A percentile compares a stretch with the other conserved stretches of the same genome.
Conservation (phyloP, 1,284 basidiomycete genomes). For the Trichosporon sp. region DNA sequence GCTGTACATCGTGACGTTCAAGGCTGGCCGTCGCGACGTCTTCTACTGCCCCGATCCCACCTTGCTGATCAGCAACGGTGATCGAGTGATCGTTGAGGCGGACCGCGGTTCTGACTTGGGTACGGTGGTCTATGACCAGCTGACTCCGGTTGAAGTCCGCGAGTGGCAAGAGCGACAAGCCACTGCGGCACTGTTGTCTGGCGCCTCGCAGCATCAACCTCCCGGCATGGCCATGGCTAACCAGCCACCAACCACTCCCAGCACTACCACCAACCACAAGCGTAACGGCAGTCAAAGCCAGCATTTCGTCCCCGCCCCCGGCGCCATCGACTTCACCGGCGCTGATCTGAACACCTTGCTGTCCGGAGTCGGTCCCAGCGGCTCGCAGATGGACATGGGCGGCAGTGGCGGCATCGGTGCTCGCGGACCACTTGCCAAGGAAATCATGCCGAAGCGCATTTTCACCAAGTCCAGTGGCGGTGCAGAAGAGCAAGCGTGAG, state of each 20-base stretch:
- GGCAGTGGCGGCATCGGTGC: constrained; percentile 26
- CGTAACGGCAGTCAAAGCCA: constrained; percentile 14
- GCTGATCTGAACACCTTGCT: constrained; percentile 37
- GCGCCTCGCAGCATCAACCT: constrained; percentile 45
- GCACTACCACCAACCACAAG: constrained; percentile 5
- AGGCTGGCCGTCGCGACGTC: constrained; percentile 88
- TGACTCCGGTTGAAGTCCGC: constrained; percentile 86
- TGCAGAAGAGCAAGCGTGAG: constrained; percentile 72
- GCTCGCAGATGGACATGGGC: constrained; percentile 33
- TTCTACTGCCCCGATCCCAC: constrained; percentile 74
- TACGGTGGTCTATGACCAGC: constrained; percentile 79
- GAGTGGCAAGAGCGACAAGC: constrained; percentile 72
- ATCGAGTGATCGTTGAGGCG: constrained; percentile 89
- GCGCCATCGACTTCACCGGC: constrained; percentile 28
- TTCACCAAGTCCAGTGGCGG: constrained; percentile 77
- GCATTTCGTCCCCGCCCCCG: constrained; percentile 11
- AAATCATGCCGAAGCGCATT: constrained; percentile 94
- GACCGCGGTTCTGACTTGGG: constrained; percentile 91
- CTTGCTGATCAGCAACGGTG: constrained; percentile 60
- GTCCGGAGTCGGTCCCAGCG: constrained; percentile 37
- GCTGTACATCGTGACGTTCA: constrained; percentile 96
- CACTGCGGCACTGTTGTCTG: constrained; percentile 42
- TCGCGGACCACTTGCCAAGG: constrained; percentile 55
- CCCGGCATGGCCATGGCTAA: constrained; percentile 47
- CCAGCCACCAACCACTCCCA: background rate